A percentile compares a stretch with the other conserved stretches of the same genome.
phyloP scores from a whole-genome alignment of 2,329 filamentous ascomycete genomes.

The Talaromyces sp. region DNA sequence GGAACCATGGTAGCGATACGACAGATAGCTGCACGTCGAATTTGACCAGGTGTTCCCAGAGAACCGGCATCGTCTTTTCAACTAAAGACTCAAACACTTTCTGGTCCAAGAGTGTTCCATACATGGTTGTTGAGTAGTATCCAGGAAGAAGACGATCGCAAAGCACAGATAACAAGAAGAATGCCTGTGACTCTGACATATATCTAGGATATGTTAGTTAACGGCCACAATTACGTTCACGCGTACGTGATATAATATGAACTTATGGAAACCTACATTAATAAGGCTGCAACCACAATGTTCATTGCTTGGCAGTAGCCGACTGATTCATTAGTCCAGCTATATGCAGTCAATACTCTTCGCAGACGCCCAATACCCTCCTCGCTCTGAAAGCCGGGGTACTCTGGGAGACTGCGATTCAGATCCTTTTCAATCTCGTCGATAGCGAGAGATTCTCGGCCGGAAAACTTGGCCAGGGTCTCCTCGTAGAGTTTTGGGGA shows the following conservation, averaged over 20 bases:
- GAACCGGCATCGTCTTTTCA: slow-evolving; percentile 97
- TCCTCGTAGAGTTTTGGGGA: slow-evolving; percentile 79
- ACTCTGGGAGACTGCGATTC: slow-evolving; percentile 93
- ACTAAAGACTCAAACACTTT: slow-evolving; percentile 96
- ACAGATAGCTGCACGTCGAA: slow-evolving; percentile 96
- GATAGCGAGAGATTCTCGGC: slow-evolving; percentile 86
- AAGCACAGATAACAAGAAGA: slow-evolving; percentile 84
- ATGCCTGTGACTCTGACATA: slow-evolving; percentile 93
- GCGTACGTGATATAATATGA: background rate
- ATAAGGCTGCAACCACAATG: slow-evolving; percentile 92
- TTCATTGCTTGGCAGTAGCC: slow-evolving; percentile 99
- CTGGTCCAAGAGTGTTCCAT: slow-evolving; percentile 92
- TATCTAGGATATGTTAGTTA: slow-evolving; percentile 52
- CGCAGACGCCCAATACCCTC: slow-evolving; percentile 88
- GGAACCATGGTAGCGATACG: slow-evolving; percentile 94
- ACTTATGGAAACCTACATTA: slow-evolving; percentile 58
- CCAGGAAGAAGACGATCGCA: slow-evolving; percentile 91
- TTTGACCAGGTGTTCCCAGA: slow-evolving; percentile 97
- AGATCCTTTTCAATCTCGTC: slow-evolving; percentile 99
- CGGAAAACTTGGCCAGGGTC: slow-evolving; percentile 75
- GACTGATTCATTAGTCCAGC: slow-evolving; percentile 92
- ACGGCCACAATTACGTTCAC: background rate
- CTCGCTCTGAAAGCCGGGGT: slow-evolving; percentile 93
- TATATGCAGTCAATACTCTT: slow-evolving; percentile 91
- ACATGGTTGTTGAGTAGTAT: slow-evolving; percentile 99